Evolutionary conservation across 2,329 filamentous ascomycete species (phyloP).

Genomic region (Teratosphaeria viscida): DNA sequence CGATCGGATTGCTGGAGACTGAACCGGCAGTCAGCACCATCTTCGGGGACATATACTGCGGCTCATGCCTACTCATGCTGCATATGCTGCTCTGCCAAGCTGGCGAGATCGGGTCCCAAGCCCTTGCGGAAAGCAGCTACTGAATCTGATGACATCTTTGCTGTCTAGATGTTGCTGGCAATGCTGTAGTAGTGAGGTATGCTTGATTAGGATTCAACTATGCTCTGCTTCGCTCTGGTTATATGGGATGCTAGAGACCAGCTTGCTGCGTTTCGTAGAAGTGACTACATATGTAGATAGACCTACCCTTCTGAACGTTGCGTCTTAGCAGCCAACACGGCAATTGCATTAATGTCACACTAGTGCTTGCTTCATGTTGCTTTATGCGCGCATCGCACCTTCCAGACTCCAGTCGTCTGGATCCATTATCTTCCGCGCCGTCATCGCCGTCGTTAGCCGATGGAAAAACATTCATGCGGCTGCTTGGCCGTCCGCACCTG

Average conservation of each 20-base stretch:
- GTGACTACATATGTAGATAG: background rate
- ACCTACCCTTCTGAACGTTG: background rate
- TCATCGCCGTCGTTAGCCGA: background rate
- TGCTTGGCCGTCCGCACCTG: background rate
- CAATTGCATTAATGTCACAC: background rate
- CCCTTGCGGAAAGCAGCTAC: constrained; percentile 38
- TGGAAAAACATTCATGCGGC: background rate
- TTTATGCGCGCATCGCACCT: background rate
- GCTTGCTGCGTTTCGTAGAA: background rate
- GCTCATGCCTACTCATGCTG: constrained; percentile 39
- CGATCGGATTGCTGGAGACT: constrained; percentile 48
- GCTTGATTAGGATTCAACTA: background rate
- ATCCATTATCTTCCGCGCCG: background rate
- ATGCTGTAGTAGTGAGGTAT: background rate
- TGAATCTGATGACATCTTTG: constrained; percentile 33
- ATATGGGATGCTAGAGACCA: background rate
- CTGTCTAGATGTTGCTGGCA: background rate
- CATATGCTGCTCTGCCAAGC: constrained; percentile 48
- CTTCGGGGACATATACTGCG: background rate
- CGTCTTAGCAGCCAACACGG: background rate
- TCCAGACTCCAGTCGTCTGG: background rate
- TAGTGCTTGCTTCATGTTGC: background rate
- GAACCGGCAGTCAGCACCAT: background rate
- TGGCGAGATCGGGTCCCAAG: constrained; percentile 40
- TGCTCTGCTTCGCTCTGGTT: background rate